Base-by-base conservation (phyloP, 495 filamentous ascomycete species). In the Penicillium flavigenum region DNA sequence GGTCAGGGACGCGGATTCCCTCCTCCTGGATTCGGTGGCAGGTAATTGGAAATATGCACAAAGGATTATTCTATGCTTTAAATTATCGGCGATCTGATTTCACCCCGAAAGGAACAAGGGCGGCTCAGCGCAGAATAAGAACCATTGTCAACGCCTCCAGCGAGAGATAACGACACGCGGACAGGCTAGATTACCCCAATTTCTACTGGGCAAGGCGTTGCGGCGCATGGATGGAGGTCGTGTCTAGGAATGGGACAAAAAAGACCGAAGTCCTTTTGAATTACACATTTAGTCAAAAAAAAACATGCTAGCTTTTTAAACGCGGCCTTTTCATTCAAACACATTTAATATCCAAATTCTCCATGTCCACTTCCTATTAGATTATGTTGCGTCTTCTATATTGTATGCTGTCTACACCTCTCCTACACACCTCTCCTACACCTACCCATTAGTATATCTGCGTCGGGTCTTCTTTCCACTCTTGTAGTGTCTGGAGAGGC, bases 1-100 rank as follows among this genome's bases (percentile, higher is more conserved):
- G 78, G 80, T 3, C 81, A 81, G 63, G 86, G 86, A 50, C 81
- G 87, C 58, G 89, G 89, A 47, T 88, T 85, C 71, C 87, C 86
- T 56, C 81, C 85, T 38, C 82, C 87, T n/a, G 90, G 90, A 22
- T 94, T 92, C 59, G 85, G 83, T 49, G 84, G 90, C 60, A 78
- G 89, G 75, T 90, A 80, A 83, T 73, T 63, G 54, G 47, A 60
- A 58, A 51, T 9, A 17, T 57, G 24, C 55, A 53, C 59, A 53
- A 52, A 48, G 53, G 63, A 65, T 58, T 52, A 61, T 66, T 57
- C 44, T 55, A 63, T 50, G 57, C 57, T 65, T 61, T 38, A 64
- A 38, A 58, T 54, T 46, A 57, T 61, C 32, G 44, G 58, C 54
- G 54, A 56, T 62, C 39, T 66, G 58, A 51, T 66, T 54, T 62